Evolutionary conservation across 441 rosid species (phyloP).

Genomic region (Monsonia emarginata): DNA sequence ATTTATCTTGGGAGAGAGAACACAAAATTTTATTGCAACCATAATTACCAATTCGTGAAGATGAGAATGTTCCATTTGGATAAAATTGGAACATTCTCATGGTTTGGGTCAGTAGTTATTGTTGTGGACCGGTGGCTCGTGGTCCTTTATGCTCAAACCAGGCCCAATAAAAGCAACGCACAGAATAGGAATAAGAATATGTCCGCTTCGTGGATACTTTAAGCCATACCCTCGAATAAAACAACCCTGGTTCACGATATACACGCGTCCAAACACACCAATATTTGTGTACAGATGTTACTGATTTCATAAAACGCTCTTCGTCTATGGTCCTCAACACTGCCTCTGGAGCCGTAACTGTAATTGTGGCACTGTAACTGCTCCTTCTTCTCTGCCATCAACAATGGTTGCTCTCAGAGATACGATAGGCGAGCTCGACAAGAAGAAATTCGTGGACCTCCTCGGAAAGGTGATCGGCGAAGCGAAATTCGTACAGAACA

Average conservation of each 20-base stretch:
- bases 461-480: conserved; percentile 69
- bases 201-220: too few relatives aligned
- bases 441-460: conserved; percentile 55
- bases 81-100: too few relatives aligned
- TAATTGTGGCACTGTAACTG: too few relatives aligned
- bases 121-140: too few relatives aligned
- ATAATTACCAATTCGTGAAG: too few relatives aligned
- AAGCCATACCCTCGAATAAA: background rate
- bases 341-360: background rate
- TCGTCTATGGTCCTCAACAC: background rate
- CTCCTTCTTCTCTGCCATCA: too few relatives aligned
- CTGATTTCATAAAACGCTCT: background rate
- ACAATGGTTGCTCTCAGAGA: conserved; percentile 20
- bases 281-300: background rate
- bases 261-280: background rate
- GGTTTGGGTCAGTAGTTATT: too few relatives aligned
- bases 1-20: too few relatives aligned
- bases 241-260: background rate
- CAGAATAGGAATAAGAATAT: too few relatives aligned
- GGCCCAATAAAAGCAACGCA: background rate
- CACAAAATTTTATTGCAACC: too few relatives aligned
- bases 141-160: background rate
- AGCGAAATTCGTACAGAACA: conserved; percentile 67
- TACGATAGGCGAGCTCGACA: conserved; percentile 47
- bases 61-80: too few relatives aligned